These are phyloP conservation scores for Nakaseomyces delphensis DNA, from an alignment of 1,139 yeast genomes.

Conservation along the genomic window DNA sequence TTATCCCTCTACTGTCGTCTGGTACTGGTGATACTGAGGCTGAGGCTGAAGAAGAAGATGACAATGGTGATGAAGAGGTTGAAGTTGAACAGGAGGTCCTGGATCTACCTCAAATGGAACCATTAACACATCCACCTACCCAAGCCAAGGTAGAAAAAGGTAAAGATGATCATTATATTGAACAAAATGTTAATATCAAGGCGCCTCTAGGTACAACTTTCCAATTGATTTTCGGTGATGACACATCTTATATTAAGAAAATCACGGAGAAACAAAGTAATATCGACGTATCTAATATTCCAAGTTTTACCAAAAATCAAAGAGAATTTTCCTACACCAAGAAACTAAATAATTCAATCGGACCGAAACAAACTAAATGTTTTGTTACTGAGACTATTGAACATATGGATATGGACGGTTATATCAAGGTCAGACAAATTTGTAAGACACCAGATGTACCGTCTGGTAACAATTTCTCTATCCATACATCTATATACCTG, in stretches of 20 bases:
- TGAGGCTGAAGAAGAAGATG: constrained; percentile 1
- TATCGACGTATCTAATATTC: constrained; percentile 53
- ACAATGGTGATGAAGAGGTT: neutral
- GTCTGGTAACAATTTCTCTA: constrained; percentile 73
- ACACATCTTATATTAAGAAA: constrained; percentile 47
- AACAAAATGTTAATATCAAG: constrained; percentile 41
- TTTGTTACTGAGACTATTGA: constrained; percentile 62
- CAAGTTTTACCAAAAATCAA: constrained; percentile 38
- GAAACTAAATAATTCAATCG: constrained; percentile 76
- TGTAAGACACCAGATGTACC: constrained; percentile 94
- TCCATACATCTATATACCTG: constrained; percentile 56
- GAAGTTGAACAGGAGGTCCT: constrained; percentile 2
- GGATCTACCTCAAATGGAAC: constrained; percentile 42
- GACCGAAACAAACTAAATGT: constrained; percentile 92
- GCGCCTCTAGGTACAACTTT: constrained; percentile 83
- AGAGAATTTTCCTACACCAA: constrained; percentile 68
- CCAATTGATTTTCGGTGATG: constrained; percentile 63
- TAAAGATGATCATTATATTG: constrained; percentile 54
- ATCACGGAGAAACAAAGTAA: constrained; percentile 63
- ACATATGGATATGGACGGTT: constrained; percentile 49
- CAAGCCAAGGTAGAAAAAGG: constrained; percentile 42
- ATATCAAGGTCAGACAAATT: constrained; percentile 51
- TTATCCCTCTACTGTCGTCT: constrained; percentile 5
- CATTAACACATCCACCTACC: constrained; percentile 50
- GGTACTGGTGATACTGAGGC: neutral